Base-by-base conservation (phyloP, 164 flowering plant species). In the Warburgia ugandensis region DNA sequence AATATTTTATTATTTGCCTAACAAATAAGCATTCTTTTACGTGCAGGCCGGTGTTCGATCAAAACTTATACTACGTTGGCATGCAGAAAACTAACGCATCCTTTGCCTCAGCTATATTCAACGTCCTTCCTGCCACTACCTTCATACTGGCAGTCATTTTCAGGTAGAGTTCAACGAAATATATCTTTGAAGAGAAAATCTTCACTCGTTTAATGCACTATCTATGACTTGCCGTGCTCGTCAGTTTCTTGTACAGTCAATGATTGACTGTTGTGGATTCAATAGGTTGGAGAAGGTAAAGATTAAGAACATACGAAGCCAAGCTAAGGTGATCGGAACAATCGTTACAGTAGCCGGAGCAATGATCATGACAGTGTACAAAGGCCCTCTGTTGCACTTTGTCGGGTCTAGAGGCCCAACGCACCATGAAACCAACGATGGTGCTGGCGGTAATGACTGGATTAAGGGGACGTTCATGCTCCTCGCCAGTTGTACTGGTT, bases 41-140 rank as follows among this genome's bases (percentile, higher is more conserved):
- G 5, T 39, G 31, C 75, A 91, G 97, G 79, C 96, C 96, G 21
- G 92, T 87, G 66, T 46, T 91, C 8, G 92, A 85, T 70, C 97
- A 84, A 52, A 84, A 91, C 64, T 55, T 91, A 26, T 91, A 84
- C 68, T 76, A 74, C 45, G 36, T 75, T 43, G 94, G 96, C 21
- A 60, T 91, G 87, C 66, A 74, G 55, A 61, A 60, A 49, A 87
- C 97, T 2, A 73, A 94, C 6, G 86, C 98, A 44, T 83, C 94
- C 8, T 77, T 79, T 61, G 64, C 88, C 0, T 75, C 95, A 0
- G 88, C 95, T 19, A 66, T 65, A 7, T 60, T 64, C 53, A 92
- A 92, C 53, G 60, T 82, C 29, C 70, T 85, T 1, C 98, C 98
- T 0, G 96, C 88, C 30, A 47, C 83, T n/a, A 88, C 98, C 56